Evolutionary conservation across 108 stramenopile genomes (phyloP).

Genomic region (Pseudonitzschia multistriata): DNA sequence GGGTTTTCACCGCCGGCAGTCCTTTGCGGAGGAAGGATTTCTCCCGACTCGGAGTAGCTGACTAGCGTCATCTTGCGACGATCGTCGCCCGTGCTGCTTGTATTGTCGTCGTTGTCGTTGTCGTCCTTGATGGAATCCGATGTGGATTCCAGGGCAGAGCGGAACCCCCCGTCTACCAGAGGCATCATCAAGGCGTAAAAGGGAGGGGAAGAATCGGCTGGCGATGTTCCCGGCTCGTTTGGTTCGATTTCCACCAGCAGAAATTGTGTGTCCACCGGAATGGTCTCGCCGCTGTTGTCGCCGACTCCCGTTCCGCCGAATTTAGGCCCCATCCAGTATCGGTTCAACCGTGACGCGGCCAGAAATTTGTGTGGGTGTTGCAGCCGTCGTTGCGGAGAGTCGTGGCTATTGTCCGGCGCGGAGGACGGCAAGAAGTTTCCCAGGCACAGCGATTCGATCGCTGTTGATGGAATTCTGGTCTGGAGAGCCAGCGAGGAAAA

Average conservation of each 20-base stretch:
- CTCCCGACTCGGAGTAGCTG: constrained; percentile 41
- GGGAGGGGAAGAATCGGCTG: too few species aligned
- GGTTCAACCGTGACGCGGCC: constrained; percentile 32
- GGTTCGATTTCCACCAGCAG: constrained; percentile 36
- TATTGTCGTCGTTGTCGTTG: neutral
- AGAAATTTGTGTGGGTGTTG: constrained; percentile 23
- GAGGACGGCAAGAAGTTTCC: neutral
- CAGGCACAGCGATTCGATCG: neutral
- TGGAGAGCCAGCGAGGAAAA: constrained; percentile 7
- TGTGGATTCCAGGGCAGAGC: constrained; percentile 29
- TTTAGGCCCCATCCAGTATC: constrained; percentile 52
- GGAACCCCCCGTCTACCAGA: constrained; percentile 40
- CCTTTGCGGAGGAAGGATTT: neutral
- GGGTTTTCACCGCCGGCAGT: neutral
- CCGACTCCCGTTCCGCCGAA: constrained; percentile 16
- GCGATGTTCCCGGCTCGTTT: neutral
- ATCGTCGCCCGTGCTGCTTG: neutral
- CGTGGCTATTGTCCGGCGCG: neutral
- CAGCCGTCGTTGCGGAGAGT: neutral
- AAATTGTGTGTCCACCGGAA: constrained; percentile 51
- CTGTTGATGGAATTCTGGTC: constrained; percentile 2
- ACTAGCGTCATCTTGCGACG: constrained; percentile 15
- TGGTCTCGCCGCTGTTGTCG: neutral
- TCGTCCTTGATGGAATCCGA: neutral
- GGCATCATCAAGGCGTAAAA: constrained; percentile 42